Evolutionary conservation across 2,329 filamentous ascomycete species (phyloP), one percentile per base, ranked within the genome.

Genomic region (Colletotrichum australisinense): DNA sequence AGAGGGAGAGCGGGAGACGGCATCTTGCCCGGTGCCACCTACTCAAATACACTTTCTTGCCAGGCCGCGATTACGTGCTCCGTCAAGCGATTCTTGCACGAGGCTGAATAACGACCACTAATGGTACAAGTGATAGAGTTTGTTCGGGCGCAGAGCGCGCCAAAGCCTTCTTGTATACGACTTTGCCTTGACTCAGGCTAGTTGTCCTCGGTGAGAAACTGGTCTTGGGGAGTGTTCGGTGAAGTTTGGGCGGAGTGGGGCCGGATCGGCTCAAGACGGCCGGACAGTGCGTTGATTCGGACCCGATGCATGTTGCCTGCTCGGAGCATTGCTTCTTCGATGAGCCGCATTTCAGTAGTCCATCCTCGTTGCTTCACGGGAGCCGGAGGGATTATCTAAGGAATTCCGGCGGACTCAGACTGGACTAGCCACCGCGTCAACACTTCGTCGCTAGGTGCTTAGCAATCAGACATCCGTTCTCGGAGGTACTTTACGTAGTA

Each of bases 401-500:
- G 16, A 19, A 42, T 49, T 49, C 4, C 19, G 11, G 8, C 19
- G 42, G 42, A 49, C 42, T 22, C 19, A 19, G 42, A 49, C 19
- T 22, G 42, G 19, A n/a, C 16, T 49, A 49, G 19, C 19, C 19
- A 11, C 42, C 8, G 19, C 42, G 19, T 19, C 19, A 19, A 8
- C 0, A 49, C 19, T 22, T 49, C 42, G 19, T 72, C 62, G 35
- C 14, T n/a, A 35, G 38, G 28, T 30, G 69, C 64, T 72, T 63
- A 58, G 28, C 46, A 72, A 68, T 68, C 57, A 57, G n/a, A 28
- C 35, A 22, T 16, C 14, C n/a, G 26, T 63, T 30, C 52, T 60
- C 19, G 9, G 11, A 35, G 32, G 32, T 35, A 0, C 1, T 35
- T 5, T 35, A 26, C 24, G 24, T 26, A 26, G 24, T 26, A 35